A percentile compares a stretch with the other conserved stretches of the same genome.
Evolutionary conservation across 495 filamentous ascomycete species (phyloP).

Genomic region (Xylaria grammica): DNA sequence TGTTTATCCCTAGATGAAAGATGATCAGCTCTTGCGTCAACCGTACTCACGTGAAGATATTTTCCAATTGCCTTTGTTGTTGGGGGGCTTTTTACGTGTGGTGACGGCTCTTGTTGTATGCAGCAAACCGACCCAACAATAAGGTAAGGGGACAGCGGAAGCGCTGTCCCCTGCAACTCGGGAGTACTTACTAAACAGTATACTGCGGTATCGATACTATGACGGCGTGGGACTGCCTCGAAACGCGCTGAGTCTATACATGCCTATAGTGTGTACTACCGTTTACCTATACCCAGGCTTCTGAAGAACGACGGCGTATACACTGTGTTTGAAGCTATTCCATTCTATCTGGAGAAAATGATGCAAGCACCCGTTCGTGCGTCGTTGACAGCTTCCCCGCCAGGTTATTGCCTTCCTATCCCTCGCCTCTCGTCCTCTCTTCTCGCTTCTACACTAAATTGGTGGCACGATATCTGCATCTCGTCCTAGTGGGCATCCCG

Average conservation of each 20-base stretch:
- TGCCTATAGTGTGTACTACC: background rate
- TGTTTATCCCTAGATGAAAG: background rate
- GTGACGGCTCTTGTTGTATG: background rate
- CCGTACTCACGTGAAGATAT: background rate
- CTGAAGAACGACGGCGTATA: background rate
- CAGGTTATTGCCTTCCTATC: background rate
- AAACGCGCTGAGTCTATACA: background rate
- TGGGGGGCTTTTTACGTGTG: background rate
- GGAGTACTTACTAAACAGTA: no score
- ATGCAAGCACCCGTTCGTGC: slow-evolving; percentile 9
- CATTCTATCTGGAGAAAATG: background rate
- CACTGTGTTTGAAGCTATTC: background rate
- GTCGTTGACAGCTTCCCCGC: background rate
- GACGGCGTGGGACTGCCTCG: background rate
- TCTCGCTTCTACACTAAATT: background rate
- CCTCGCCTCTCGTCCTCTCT: background rate
- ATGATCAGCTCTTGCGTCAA: background rate
- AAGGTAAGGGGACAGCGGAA: background rate
- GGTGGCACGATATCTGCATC: background rate
- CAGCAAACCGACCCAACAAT: background rate
- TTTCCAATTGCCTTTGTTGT: background rate
- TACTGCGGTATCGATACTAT: background rate
- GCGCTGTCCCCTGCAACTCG: no score
- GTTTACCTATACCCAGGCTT: background rate
- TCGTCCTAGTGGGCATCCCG: background rate